A percentile compares a stretch with the other conserved stretches of the same genome.
Conservation (phyloP, 352 stramenopile species). For the Phytophthora colocasiae region DNA sequence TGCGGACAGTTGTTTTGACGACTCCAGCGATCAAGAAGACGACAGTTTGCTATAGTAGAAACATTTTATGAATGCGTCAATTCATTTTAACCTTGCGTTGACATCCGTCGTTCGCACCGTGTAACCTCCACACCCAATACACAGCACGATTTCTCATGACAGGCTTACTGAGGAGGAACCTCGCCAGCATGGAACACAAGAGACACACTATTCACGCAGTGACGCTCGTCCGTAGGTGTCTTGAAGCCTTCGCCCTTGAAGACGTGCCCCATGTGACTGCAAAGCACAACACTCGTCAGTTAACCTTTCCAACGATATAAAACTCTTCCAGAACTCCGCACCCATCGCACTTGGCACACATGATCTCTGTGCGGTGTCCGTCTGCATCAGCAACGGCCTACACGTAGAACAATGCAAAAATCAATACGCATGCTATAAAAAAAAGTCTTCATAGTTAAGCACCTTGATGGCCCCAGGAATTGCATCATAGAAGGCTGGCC, state of each 20-base stretch:
- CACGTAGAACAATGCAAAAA: neutral
- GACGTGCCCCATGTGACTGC: slow-evolving; percentile 91
- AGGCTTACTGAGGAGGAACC: slow-evolving; percentile 47
- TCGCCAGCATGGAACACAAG: slow-evolving; percentile 85
- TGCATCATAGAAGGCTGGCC: slow-evolving; percentile 91
- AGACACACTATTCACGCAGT: slow-evolving; percentile 93
- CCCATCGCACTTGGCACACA: slow-evolving; percentile 90
- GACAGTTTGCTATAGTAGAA: slow-evolving; percentile 59
- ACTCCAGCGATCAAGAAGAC: slow-evolving; percentile 60
- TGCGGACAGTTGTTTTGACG: slow-evolving; percentile 51
- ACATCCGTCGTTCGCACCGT: neutral
- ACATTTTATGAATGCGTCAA: slow-evolving; percentile 12
- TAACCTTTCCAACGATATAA: slow-evolving; percentile 5
- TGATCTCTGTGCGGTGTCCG: slow-evolving; percentile 85
- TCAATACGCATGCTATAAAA: neutral
- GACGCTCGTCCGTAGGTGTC: slow-evolving; percentile 87
- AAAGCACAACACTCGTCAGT: slow-evolving; percentile 8
- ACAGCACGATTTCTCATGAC: neutral
- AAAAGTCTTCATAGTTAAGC: neutral
- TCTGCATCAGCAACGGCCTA: slow-evolving; percentile 75
- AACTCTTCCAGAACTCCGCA: slow-evolving; percentile 28
- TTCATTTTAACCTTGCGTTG: slow-evolving; percentile 15
- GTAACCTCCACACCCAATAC: too few relatives aligned
- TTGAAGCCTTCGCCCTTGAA: slow-evolving; percentile 92
- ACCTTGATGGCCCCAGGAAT: slow-evolving; percentile 89